A percentile compares a stretch with the other conserved stretches of the same genome.
Conservation (phyloP, 768 basidiomycete species). For the Macrolepiota dolichaula region DNA sequence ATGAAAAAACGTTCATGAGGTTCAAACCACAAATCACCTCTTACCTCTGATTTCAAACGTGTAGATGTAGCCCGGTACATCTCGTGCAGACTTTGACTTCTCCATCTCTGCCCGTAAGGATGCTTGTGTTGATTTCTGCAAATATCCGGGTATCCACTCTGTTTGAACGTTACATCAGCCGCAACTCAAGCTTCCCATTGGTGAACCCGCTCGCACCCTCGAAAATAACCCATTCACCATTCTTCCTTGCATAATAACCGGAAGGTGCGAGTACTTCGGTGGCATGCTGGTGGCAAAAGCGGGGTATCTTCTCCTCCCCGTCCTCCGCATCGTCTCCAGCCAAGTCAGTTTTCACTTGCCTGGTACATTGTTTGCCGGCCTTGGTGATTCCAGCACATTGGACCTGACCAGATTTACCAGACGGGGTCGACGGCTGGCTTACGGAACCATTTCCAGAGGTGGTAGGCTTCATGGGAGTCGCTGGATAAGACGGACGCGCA, state of each 20-base stretch:
- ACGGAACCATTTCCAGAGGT: conserved; percentile 17
- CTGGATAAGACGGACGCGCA: neutral
- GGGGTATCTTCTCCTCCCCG: conserved; percentile 26
- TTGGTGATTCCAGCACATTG: conserved; percentile 70
- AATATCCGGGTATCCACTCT: conserved; percentile 73
- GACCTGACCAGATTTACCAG: conserved; percentile 21
- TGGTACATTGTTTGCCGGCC: conserved; percentile 57
- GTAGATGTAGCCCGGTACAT: conserved; percentile 77
- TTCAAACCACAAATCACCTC: conserved; percentile 2
- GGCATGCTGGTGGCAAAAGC: conserved; percentile 66
- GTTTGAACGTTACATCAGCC: conserved; percentile 11
- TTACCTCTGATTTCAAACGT: conserved; percentile 75
- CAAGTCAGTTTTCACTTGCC: conserved; percentile 47
- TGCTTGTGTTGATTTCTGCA: conserved; percentile 57
- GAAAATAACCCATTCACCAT: conserved; percentile 54
- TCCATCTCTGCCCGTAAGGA: conserved; percentile 47
- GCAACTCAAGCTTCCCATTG: neutral
- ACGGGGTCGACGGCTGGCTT: conserved; percentile 17
- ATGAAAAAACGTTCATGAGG: neutral
- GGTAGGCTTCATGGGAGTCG: neutral
- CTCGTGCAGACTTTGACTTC: conserved; percentile 47
- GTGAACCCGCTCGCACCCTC: conserved; percentile 34
- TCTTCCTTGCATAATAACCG: conserved; percentile 56
- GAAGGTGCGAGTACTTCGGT: conserved; percentile 48
- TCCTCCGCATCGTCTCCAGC: conserved; percentile 28